These are phyloP conservation scores for Pseudocercospora eumusae DNA, from an alignment of 2,329 filamentous ascomycete species.

Conservation along the genomic window DNA sequence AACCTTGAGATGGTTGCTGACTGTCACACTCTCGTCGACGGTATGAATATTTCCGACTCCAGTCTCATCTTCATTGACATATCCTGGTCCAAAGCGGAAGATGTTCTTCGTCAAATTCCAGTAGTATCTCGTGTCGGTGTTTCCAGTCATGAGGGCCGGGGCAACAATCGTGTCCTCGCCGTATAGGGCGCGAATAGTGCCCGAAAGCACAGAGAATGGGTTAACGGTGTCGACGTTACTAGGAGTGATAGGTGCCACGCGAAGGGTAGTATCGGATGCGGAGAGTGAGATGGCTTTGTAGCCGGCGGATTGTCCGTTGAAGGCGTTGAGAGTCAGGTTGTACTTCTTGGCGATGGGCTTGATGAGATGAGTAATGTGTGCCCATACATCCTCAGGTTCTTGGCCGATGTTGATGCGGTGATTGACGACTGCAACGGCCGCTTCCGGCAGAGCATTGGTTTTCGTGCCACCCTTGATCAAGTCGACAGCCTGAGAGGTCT, in stretches of 20 bases:
- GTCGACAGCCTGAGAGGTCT: constrained; percentile 60
- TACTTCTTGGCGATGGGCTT: constrained; percentile 52
- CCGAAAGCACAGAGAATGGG: constrained; percentile 42
- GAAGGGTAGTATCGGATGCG: constrained; percentile 32
- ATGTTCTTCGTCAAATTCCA: constrained; percentile 42
- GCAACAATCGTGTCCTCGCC: constrained; percentile 44
- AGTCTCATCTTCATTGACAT: constrained; percentile 34
- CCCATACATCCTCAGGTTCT: constrained; percentile 49
- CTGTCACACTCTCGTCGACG: constrained; percentile 39
- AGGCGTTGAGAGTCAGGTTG: constrained; percentile 52
- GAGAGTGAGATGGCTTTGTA: constrained; percentile 38
- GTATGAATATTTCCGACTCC: constrained; percentile 40
- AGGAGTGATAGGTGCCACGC: constrained; percentile 41
- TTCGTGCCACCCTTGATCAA: constrained; percentile 59
- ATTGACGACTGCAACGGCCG: constrained; percentile 55
- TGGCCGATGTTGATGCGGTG: constrained; percentile 61
- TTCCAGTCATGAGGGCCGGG: constrained; percentile 43
- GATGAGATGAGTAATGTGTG: constrained; percentile 51
- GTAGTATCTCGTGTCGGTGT: constrained; percentile 41
- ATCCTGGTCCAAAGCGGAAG: constrained; percentile 42
- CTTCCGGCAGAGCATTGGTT: constrained; percentile 60
- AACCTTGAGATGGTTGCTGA: constrained; percentile 47
- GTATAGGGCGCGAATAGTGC: constrained; percentile 48
- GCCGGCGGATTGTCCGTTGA: constrained; percentile 45
- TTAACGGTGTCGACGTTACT: constrained; percentile 40